Base-by-base conservation (phyloP, 2,329 filamentous ascomycete genomes). In the Cercospora nicotianae region DNA sequence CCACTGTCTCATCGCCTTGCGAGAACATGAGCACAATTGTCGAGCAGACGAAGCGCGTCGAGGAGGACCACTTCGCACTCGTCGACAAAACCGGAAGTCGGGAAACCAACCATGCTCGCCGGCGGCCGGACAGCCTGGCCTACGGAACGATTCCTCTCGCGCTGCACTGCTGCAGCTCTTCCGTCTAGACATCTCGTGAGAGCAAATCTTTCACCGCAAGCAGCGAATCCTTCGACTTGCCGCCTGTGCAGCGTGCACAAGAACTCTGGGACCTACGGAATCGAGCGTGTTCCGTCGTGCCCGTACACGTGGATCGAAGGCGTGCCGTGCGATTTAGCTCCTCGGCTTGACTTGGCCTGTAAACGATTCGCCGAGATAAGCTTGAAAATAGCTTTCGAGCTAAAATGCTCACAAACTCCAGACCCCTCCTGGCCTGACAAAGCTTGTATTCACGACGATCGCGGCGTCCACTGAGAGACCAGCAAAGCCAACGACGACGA, bases 301-400 rank as follows among this genome's bases (percentile, higher is more conserved):
- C 66, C 62, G 16, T 18, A 64, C 66, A 65, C 62, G 66, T 64
- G 62, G 48, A 20, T 48, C 51, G 33, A 64, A 58, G 28, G 42
- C 62, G 60, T 61, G 58, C 62, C 42, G 48, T 55, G 53, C 39
- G 26, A 20, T 42, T 26, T 57, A 61, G 55, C 62, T 62, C 51
- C 60, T 63, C 60, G 60, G 60, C 59, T 61, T 20, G 36, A 61
- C 59, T 61, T 61, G 59, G 59, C 57, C 33, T 57, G 58, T n/a
- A 30, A 39, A 45, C 64, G 65, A 67, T 64, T 60, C 55, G 66
- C 66, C 57, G 62, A 63, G 62, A 67, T 67, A 67, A 65, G 66
- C 66, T 67, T 67, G 57, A 67, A 65, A 64, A 62, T 67, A 67
- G 66, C 66, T 67, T 62, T 60, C 18, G 42, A 65, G 39, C 58